Evolutionary conservation across 2,329 filamentous ascomycete genomes (phyloP).

Genomic region (Nemania serpens): DNA sequence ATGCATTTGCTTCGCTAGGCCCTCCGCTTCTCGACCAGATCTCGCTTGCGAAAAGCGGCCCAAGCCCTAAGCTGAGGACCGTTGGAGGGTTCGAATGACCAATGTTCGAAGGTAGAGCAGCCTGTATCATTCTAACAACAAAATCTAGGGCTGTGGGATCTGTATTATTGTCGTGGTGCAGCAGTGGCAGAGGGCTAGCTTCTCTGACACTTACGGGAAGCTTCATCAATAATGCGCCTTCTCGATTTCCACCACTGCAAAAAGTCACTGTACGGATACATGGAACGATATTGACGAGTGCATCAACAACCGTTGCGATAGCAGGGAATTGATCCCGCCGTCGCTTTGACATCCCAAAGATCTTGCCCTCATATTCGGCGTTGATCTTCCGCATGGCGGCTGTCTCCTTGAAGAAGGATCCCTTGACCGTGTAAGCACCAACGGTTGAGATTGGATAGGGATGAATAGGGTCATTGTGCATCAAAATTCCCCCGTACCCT

Average conservation of each 20-base stretch:
- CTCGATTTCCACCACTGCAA: slow-evolving; percentile 84
- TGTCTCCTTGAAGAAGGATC: slow-evolving; percentile 62
- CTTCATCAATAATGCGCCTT: slow-evolving; percentile 78
- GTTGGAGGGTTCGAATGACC: slow-evolving; percentile 46
- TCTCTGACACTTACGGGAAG: slow-evolving; percentile 64
- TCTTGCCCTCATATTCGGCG: slow-evolving; percentile 56
- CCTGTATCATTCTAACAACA: slow-evolving; percentile 45
- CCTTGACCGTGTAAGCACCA: slow-evolving; percentile 74
- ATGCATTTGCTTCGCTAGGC: slow-evolving; percentile 59
- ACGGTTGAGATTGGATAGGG: slow-evolving; percentile 86
- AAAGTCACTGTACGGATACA: slow-evolving; percentile 76
- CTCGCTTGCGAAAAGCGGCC: slow-evolving; percentile 51
- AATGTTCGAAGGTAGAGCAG: slow-evolving; percentile 49
- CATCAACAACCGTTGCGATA: slow-evolving; percentile 78
- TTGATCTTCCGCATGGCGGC: slow-evolving; percentile 57
- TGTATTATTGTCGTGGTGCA: slow-evolving; percentile 31
- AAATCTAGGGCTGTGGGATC: slow-evolving; percentile 41
- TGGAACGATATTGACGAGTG: slow-evolving; percentile 71
- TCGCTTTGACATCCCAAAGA: slow-evolving; percentile 80
- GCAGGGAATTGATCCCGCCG: slow-evolving; percentile 82
- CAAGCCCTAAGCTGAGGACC: slow-evolving; percentile 50
- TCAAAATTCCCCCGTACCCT: slow-evolving; percentile 87
- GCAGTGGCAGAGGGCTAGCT: slow-evolving; percentile 64
- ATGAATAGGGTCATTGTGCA: slow-evolving; percentile 72
- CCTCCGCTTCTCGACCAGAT: slow-evolving; percentile 59